These are phyloP conservation scores for Acacia concinna DNA, from an alignment of 331 rosid genomes.

Conservation along the genomic window DNA sequence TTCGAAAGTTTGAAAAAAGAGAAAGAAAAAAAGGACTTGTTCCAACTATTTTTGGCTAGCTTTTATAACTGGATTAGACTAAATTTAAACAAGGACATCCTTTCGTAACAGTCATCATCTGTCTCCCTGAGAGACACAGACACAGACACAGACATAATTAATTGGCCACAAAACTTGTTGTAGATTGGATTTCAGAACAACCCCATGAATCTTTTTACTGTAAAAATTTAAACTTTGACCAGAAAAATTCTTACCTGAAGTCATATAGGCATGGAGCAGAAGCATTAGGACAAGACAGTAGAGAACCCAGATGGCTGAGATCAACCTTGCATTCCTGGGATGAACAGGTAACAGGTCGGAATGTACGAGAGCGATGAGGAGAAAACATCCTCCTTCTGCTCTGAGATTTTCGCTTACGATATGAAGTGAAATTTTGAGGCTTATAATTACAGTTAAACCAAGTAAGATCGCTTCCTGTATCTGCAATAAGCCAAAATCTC, in stretches of 20 bases:
- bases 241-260: conserved; percentile 35
- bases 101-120: conserved; percentile 4
- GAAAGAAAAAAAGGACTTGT: background rate
- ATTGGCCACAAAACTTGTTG: conserved; percentile 1
- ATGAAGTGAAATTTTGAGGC: background rate
- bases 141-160: background rate
- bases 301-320: conserved; percentile 34
- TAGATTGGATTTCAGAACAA: background rate
- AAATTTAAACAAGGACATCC: conserved; percentile 25
- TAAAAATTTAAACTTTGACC: background rate
- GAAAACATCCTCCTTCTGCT: conserved; percentile 23
- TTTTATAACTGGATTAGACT: conserved; percentile 22
- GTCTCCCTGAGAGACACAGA: background rate
- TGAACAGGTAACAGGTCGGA: conserved; percentile 38
- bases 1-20: background rate
- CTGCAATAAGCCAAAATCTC: conserved; percentile 44
- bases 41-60: conserved; percentile 20
- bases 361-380: conserved; percentile 49
- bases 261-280: conserved; percentile 52
- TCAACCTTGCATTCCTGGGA: conserved; percentile 41
- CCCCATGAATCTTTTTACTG: background rate
- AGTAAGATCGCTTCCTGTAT: conserved; percentile 62
- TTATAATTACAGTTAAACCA: conserved; percentile 52
- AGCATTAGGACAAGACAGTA: conserved; percentile 35
- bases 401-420: background rate